phyloP scores from a whole-genome alignment of 768 basidiomycete species.

The Suillus brevipes region DNA sequence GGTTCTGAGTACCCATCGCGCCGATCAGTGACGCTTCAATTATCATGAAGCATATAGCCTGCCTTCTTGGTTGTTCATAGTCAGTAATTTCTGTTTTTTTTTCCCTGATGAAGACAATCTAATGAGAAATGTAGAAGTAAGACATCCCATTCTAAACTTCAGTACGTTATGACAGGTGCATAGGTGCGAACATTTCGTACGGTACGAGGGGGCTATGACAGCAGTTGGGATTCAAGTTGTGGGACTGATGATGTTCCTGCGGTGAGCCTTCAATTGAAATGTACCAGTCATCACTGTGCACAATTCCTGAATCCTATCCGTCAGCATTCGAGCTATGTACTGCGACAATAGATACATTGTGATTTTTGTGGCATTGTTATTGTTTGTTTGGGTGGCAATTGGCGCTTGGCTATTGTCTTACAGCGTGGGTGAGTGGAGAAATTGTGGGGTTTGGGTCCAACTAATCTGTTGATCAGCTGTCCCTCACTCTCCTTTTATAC shows the following conservation, averaged over 20 bases:
- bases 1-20: not conserved
- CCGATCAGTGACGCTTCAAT: not conserved
- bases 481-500: slow-evolving; percentile 7
- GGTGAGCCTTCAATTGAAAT: slow-evolving; percentile 28
- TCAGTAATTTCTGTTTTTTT: not conserved
- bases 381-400: slow-evolving; percentile 43
- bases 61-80: slow-evolving; percentile 13
- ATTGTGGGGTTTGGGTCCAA: not conserved
- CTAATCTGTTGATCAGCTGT: slow-evolving; percentile 15
- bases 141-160: not conserved
- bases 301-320: not conserved
- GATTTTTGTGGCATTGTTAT: slow-evolving; percentile 27
- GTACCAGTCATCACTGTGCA: not conserved
- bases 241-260: slow-evolving; percentile 45
- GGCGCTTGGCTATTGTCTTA: slow-evolving; percentile 54
- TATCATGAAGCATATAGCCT: slow-evolving; percentile 19
- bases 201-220: slow-evolving; percentile 51
- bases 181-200: slow-evolving; percentile 48
- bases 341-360: slow-evolving; percentile 9
- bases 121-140: slow-evolving; percentile 10
- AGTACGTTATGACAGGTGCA: not conserved
- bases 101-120: not conserved
- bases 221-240: slow-evolving; percentile 40
- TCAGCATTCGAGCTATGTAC: slow-evolving; percentile 25
- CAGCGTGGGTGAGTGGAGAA: slow-evolving; percentile 45